Base-by-base conservation (phyloP, 805 yeast genomes). In the Starmerella apicola region DNA sequence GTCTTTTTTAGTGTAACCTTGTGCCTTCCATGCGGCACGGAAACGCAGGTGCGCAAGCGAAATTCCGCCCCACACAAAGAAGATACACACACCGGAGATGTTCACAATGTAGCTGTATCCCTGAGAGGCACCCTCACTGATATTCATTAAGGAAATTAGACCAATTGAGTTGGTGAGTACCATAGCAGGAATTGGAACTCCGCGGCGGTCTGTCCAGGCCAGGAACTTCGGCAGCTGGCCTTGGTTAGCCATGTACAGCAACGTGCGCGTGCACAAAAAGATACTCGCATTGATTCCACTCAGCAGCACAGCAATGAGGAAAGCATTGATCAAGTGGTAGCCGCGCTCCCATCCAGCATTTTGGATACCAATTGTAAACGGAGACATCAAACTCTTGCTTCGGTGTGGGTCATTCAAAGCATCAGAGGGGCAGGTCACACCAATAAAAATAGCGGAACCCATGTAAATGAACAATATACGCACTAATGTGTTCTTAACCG, bases 221-320 rank as follows among this genome's bases (percentile, higher is more conserved):
- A 79, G 64, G 40, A 74, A 51, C 52, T 62, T 60, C 31, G 82
- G 83, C 0, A 80, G 81, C 43, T 66, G 65, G 1, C 76, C 74
- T 40, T 70, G 75, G 44, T 68, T 62, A 4, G 84, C 76, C 66
- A 78, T 67, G 39, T 71, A 74, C 46, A 78, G 72, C 12, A 79
- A 62, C 1, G 83, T 70, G 56, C 86, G 65, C 3, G 82, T 72
- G 9, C 81, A 82, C 56, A 78, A 68, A 56, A 73, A 79, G 38
- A 78, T 72, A 26, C 80, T 71, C 31, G 80, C 68, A 59, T 79
- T 79, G 52, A 78, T 72, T 5, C 86, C 81, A 24, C 81, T 74
- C 32, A 80, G 57, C 51, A 81, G 72, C 2, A 80, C 76, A 12
- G 76, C 53, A 42, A 77, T 60, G 45, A 79, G 70, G 51, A 80